Evolutionary conservation across 1,284 basidiomycete genomes (phyloP), one percentile per base, ranked within the genome.

Genomic region (Microbotryum violaceum): DNA sequence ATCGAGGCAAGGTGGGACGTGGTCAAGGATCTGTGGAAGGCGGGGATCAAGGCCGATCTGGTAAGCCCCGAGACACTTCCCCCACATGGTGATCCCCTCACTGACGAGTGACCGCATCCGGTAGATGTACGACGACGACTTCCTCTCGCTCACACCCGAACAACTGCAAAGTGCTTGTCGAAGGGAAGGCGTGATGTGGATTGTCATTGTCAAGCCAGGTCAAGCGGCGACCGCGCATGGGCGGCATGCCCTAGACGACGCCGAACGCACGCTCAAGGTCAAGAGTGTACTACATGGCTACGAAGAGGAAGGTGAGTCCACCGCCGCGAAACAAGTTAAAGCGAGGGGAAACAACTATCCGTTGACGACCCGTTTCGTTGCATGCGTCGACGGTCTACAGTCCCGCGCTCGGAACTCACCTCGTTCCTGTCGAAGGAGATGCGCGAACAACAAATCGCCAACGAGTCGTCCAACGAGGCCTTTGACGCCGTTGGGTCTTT

Each of bases 21-120:
- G 47, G 77, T 77, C 18, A 76, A 77, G 7, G 79, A 81, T 66
- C 74, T 83, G 8, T 83, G 82, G 82, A 72, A 77, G 16, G 76
- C 78, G 3, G 79, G 79, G 0, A 76, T 82, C 45, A 73, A 77
- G 29, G 80, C 82, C 1, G 82, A 83, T 66, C 67, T 83, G 62
- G 80, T 81, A 62, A 33, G 70, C 52, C 33, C 3, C 33, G 31
- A 7, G 27, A 25, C 42, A 25, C 57, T 49, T 9, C 49, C 49
- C 23, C 9, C 23, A 12, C 21, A 4, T 18, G 37, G 16, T 31
- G 31, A 10, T 10, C 1, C 31, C 31, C 9, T 31, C 31, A 9
- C 31, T 31, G 31, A 31, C 31, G 1, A 23, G 23, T 10, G 31
- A 31, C 8, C 46, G 3, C 18, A 9, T 31, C 18, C 23, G 20